These are phyloP conservation scores for Breviolum minutum DNA, from an alignment of 73 alveolate genomes.

Conservation along the genomic window DNA sequence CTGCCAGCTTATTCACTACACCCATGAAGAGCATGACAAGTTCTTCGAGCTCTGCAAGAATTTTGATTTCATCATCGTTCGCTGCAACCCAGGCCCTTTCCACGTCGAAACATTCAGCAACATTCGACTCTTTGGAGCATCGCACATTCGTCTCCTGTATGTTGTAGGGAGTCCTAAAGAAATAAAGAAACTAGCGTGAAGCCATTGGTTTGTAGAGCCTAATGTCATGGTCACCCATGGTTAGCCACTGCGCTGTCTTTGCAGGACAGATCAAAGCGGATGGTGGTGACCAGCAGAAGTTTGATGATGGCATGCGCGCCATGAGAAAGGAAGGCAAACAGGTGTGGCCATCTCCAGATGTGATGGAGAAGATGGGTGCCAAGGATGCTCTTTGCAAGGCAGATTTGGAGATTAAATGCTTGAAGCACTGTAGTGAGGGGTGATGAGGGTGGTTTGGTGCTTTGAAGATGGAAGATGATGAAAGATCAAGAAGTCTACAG, in stretches of 20 bases:
- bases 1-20: conserved; percentile 78
- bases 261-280: conserved; percentile 23
- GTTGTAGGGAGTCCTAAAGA: no score
- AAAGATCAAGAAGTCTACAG: neutral
- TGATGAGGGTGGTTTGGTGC: neutral
- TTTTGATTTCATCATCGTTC: conserved; percentile 51
- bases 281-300: conserved; percentile 74
- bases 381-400: conserved; percentile 29
- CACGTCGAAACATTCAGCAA: neutral
- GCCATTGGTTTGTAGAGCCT: neutral
- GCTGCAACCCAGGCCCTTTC: conserved; percentile 67
- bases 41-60: conserved; percentile 8
- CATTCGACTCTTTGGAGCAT: no score
- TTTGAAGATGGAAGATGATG: neutral
- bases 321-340: conserved; percentile 38
- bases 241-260: neutral
- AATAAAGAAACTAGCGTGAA: neutral
- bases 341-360: conserved; percentile 61
- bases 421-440: neutral
- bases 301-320: conserved; percentile 84
- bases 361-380: conserved; percentile 72
- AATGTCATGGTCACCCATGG: no score
- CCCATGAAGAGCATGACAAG: conserved; percentile 74
- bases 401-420: neutral
- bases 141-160: no score